Evolutionary conservation across 768 basidiomycete species (phyloP), one percentile per base, ranked within the genome.

Genomic region (Trametes gibbosa): DNA sequence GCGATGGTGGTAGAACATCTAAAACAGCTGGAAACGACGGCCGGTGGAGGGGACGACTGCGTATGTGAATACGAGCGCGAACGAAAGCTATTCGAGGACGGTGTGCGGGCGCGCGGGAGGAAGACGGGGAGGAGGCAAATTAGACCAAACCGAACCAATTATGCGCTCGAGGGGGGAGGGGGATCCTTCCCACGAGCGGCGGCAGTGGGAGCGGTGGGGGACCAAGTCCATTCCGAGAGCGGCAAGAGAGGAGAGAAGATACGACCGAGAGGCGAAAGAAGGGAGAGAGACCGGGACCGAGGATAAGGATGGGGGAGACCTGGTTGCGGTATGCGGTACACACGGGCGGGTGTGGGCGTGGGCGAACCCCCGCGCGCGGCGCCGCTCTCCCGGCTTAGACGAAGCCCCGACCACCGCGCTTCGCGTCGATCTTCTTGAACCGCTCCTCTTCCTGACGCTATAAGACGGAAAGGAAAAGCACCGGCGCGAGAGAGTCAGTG

Each of bases 371-470:
- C 41, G 17, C n/a, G 52, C 16, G 52, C 39, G 35, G 13, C 32
- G 40, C n/a, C 12, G 19, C 21, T 23, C 49, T 35, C 19, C 19
- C 25, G 42, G 23, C 50, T 68, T 75, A 95, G 61, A 95, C 92
- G 67, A 96, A 96, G 62, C 91, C 90, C 62, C 79, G 76, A 50
- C 92, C 91, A 63, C 91, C 92, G 63, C 90, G 87, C 75, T 95
- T 96, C 56, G 84, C 83, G 65, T 95, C 92, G 63, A 96, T 95
- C 75, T 81, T 89, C 78, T 83, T 86, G 81, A 96, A 95, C 35
- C 93, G 86, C 65, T 89, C 88, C 56, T 82, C 79, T 73, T 94
- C 87, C 70, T 85, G 77, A 65, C 92, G 82, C 90, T 92, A 76
- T 50, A 59, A 47, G 51, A 34, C 42, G 5, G 29, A 32, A 32